Conservation (phyloP, 2,329 filamentous ascomycete genomes). For the Sporothrix variecibatus region DNA sequence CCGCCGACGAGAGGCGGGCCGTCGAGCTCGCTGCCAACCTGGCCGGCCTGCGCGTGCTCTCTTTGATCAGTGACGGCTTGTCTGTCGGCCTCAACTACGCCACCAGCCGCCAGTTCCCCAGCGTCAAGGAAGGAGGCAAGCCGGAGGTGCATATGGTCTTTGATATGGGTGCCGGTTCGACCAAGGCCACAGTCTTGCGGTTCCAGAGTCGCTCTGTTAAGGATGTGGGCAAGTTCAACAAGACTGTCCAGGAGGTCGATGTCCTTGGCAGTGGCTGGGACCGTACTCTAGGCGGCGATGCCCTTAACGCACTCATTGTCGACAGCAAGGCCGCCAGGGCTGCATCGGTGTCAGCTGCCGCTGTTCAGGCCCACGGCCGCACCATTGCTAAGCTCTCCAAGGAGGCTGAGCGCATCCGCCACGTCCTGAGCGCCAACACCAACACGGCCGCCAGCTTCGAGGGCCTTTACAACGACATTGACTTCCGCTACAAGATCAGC, state of each 20-base stretch:
- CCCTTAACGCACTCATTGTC: conserved; percentile 81
- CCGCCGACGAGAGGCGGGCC: conserved; percentile 83
- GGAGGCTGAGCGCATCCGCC: conserved; percentile 82
- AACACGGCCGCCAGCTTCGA: conserved; percentile 82
- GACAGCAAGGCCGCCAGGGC: conserved; percentile 69
- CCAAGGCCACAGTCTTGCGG: conserved; percentile 83
- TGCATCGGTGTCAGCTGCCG: conserved; percentile 60
- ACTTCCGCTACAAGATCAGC: conserved; percentile 88
- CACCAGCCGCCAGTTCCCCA: conserved; percentile 85
- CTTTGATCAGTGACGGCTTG: conserved; percentile 83
- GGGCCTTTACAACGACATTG: conserved; percentile 84
- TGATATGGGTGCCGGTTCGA: conserved; percentile 96
- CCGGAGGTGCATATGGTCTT: conserved; percentile 92
- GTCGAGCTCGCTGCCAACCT: conserved; percentile 81
- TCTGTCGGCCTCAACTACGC: conserved; percentile 96
- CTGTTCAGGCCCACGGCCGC: conserved; percentile 74
- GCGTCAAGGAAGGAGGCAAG: conserved; percentile 76
- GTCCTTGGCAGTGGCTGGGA: conserved; percentile 89
- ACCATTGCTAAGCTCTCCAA: conserved; percentile 89
- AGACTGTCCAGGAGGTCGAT: conserved; percentile 94
- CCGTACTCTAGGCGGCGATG: conserved; percentile 82
- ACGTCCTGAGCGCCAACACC: conserved; percentile 89
- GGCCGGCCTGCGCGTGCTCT: conserved; percentile 82
- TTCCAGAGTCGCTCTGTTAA: conserved; percentile 90
- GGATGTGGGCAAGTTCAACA: conserved; percentile 90